A percentile compares a stretch with the other conserved stretches of the same genome.
These are phyloP conservation scores for Ophidiomyces ophidiicola DNA, from an alignment of 2,329 filamentous ascomycete genomes.

Conservation along the genomic window DNA sequence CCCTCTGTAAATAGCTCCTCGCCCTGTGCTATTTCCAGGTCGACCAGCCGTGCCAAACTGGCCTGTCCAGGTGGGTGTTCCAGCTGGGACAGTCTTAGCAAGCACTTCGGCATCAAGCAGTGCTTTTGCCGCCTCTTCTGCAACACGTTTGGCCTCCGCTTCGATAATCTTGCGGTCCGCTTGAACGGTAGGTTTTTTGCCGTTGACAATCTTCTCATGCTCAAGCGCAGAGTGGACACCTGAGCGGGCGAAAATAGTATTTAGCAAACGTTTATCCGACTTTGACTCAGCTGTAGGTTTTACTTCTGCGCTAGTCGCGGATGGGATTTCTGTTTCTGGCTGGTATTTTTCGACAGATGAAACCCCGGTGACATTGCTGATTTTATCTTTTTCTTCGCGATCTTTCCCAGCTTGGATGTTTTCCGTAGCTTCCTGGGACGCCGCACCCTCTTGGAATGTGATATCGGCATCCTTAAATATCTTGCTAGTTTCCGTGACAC, in stretches of 20 bases:
- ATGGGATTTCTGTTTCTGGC: slow-evolving; percentile 34
- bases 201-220: slow-evolving; percentile 81
- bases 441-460: slow-evolving; percentile 39
- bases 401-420: slow-evolving; percentile 12
- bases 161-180: slow-evolving; percentile 69
- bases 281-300: slow-evolving; percentile 25
- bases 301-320: slow-evolving; percentile 17
- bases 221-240: slow-evolving; percentile 84
- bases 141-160: slow-evolving; percentile 67
- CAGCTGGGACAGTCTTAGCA: slow-evolving; percentile 61
- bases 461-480: slow-evolving; percentile 84
- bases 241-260: slow-evolving; percentile 75
- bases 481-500: slow-evolving; percentile 67
- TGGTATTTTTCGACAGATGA: slow-evolving; percentile 54
- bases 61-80: slow-evolving; percentile 89
- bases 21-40: slow-evolving; percentile 39
- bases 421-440: slow-evolving; percentile 15
- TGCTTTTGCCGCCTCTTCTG: slow-evolving; percentile 62
- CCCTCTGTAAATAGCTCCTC: slow-evolving; percentile 18
- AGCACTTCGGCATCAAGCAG: slow-evolving; percentile 61
- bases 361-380: slow-evolving; percentile 48
- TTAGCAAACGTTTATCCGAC: slow-evolving; percentile 65
- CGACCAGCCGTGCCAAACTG: slow-evolving; percentile 65
- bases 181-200: slow-evolving; percentile 51
- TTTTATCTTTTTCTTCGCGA: slow-evolving; percentile 32